Base-by-base conservation (phyloP, 2,329 filamentous ascomycete genomes). In the Cordyceps javanica region DNA sequence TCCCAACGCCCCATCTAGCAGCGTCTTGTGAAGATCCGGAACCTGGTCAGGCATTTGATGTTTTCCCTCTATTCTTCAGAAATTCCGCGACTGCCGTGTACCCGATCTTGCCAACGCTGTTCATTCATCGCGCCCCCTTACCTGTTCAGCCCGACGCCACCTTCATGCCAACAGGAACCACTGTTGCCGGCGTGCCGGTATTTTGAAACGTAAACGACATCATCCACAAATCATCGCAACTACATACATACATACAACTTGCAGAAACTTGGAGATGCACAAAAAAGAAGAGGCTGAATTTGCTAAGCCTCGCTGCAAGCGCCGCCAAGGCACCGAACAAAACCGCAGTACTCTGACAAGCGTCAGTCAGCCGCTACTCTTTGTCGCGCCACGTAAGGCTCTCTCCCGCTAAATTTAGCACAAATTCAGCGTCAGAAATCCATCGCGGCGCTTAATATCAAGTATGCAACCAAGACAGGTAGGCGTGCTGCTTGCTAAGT, bases 101-200 rank as follows among this genome's bases (percentile, higher is more conserved):
- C 28, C 55, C 55, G 55, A 57, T 57, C 39, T 36, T n/a, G 55
- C 42, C 55, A 38, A 44, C 32, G 19, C 21, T 23, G 19, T 50
- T n/a, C 36, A 38, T 8, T 38, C 28, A 19, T 26, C 21, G 38
- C n/a, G 21, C 23, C 39, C 9, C 36, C 2, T 19, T 1, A 16
- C 14, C 51, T 26, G 5, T 28, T 16, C 39, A 44, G n/a, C 39
- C 38, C 38, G 10, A 25, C n/a, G n/a, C 26, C n/a, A 30, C 7
- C 23, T 54, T 54, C 21, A 39, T 39, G 48, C 30, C 36, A 7
- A 11, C 32, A 13, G 16, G 9, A 23, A 21, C 42, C 10, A 11
- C 52, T 28, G 30, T n/a, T 48, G 25, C 32, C 28, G 39, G 41
- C 6, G 10, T 39, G 1, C 42, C 30, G 42, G 4, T 55, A 19